A percentile compares a stretch with the other conserved stretches of the same genome.
Evolutionary conservation across 1,139 yeast genomes (phyloP).

Genomic region (Schwanniomyces etchellsii): DNA sequence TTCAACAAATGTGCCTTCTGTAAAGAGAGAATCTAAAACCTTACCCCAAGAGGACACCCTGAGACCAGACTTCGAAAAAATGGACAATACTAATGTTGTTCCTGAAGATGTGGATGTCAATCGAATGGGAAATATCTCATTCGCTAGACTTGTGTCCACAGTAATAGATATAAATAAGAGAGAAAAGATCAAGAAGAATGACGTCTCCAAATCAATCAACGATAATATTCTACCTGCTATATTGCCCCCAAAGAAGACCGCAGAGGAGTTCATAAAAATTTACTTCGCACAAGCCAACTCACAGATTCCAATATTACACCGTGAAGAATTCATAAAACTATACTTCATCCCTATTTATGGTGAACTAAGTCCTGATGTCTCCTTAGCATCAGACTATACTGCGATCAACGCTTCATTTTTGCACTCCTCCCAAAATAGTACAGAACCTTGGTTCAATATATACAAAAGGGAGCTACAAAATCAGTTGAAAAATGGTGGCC

Average conservation of each 20-base stretch:
- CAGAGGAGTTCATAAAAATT: conserved; percentile 58
- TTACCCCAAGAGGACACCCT: background rate
- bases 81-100: background rate
- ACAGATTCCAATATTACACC: conserved; percentile 75
- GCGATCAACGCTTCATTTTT: conserved; percentile 31
- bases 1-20: background rate
- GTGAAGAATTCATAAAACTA: conserved; percentile 63
- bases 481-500: conserved; percentile 11
- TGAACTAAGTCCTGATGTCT: conserved; percentile 43
- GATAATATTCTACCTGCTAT: conserved; percentile 36
- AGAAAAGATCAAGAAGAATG: conserved; percentile 5
- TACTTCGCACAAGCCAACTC: conserved; percentile 78
- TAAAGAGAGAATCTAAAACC: background rate
- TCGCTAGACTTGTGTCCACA: conserved; percentile 70
- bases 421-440: conserved; percentile 5
- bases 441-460: conserved; percentile 40
- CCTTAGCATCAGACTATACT: conserved; percentile 60
- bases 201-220: conserved; percentile 10
- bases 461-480: conserved; percentile 25
- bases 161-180: conserved; percentile 59
- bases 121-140: conserved; percentile 34
- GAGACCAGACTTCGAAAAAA: background rate
- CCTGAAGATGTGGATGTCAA: background rate
- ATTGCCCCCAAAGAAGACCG: conserved; percentile 68
- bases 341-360: conserved; percentile 82